These are phyloP conservation scores for Cryptococcus sp. DNA, from an alignment of 1,284 basidiomycete genomes.

Conservation along the genomic window DNA sequence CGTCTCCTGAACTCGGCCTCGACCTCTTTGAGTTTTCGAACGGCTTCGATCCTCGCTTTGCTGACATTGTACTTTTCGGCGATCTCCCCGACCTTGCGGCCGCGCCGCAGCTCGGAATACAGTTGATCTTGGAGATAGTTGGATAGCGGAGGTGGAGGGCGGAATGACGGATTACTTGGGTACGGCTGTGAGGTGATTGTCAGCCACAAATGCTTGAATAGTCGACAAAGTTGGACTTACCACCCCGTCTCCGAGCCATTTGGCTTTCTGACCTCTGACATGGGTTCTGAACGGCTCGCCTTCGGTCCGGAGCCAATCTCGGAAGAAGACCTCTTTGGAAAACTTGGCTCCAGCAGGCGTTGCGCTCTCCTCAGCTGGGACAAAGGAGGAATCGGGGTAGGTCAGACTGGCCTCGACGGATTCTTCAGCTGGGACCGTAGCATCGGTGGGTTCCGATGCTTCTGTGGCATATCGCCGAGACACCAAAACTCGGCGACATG, in stretches of 20 bases:
- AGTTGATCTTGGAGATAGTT: slow-evolving; percentile 42
- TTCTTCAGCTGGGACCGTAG: neutral
- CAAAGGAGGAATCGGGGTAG: too few species aligned
- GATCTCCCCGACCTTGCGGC: slow-evolving; percentile 36
- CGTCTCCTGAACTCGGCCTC: slow-evolving; percentile 47
- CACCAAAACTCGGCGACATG: slow-evolving; percentile 8
- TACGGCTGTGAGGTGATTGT: slow-evolving; percentile 38
- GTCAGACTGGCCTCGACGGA: neutral
- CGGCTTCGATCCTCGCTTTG: slow-evolving; percentile 49
- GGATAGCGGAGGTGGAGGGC: slow-evolving; percentile 51
- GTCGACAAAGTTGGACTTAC: slow-evolving; percentile 30
- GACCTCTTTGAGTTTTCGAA: slow-evolving; percentile 48
- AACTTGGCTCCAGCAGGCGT: slow-evolving; percentile 4
- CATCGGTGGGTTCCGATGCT: slow-evolving; percentile 2
- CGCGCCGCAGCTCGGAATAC: slow-evolving; percentile 27
- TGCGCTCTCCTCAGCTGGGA: neutral
- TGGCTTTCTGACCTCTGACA: slow-evolving; percentile 35
- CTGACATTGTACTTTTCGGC: slow-evolving; percentile 44
- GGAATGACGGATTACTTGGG: slow-evolving; percentile 48
- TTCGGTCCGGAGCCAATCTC: slow-evolving; percentile 34
- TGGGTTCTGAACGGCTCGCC: slow-evolving; percentile 26
- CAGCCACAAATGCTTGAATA: slow-evolving; percentile 3
- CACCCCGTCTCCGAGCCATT: slow-evolving; percentile 46
- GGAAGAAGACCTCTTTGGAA: slow-evolving; percentile 18
- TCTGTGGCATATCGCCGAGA: slow-evolving; percentile 5